Evolutionary conservation across 495 filamentous ascomycete genomes (phyloP).

Genomic region (Endocarpon pusillum): DNA sequence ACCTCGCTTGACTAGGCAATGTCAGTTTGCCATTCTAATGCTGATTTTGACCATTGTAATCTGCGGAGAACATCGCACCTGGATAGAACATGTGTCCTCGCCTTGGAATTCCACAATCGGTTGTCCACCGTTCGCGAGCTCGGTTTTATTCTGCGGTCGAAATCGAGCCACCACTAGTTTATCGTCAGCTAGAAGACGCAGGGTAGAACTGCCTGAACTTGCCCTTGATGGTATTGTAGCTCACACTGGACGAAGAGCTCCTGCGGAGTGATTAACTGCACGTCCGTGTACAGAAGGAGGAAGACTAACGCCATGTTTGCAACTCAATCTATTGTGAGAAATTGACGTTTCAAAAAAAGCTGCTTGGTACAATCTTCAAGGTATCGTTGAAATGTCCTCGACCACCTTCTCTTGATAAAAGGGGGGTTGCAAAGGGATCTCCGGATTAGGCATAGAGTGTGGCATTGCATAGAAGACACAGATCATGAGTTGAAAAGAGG

Average conservation of each 20-base stretch:
- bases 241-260: conserved; percentile 27
- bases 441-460: no score
- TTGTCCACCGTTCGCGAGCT: conserved; percentile 76
- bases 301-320: conserved; percentile 34
- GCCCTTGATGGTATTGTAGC: conserved; percentile 61
- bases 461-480: no score
- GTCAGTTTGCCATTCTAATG: conserved; percentile 2
- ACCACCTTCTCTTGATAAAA: no score
- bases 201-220: conserved; percentile 11
- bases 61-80: no score
- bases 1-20: conserved; percentile 61
- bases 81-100: conserved; percentile 75
- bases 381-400: conserved; percentile 9
- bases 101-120: conserved; percentile 78
- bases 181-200: not conserved
- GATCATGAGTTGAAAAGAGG: no score
- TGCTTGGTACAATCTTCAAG: no score
- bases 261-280: no score
- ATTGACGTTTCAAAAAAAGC: no score
- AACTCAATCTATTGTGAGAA: no score
- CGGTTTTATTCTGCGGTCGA: conserved; percentile 86
- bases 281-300: not conserved
- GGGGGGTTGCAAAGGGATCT: no score
- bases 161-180: conserved; percentile 78
- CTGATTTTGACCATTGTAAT: not conserved